Conservation (phyloP, 2,329 filamentous ascomycete species). For the Plenodomus tracheiphilus region DNA sequence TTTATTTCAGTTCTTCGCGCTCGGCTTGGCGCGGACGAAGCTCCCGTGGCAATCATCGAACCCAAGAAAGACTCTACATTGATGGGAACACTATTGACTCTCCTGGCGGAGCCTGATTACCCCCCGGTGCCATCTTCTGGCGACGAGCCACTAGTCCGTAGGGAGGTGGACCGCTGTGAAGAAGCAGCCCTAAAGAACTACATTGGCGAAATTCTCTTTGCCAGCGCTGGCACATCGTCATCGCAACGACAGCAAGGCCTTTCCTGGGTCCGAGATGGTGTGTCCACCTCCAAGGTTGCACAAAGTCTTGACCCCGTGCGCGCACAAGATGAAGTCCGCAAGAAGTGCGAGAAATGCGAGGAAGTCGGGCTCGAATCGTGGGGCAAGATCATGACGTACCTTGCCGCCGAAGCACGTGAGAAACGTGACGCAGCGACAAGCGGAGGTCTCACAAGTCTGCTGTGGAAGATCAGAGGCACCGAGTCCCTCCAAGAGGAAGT, state of each 20-base stretch:
- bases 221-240: conserved; percentile 55
- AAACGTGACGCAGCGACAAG: conserved; percentile 26
- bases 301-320: conserved; percentile 53
- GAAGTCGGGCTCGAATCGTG: conserved; percentile 78
- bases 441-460: conserved; percentile 21
- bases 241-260: conserved; percentile 64
- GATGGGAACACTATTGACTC: conserved; percentile 30
- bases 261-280: conserved; percentile 86
- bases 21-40: conserved; percentile 62
- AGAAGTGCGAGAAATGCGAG: conserved; percentile 76
- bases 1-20: conserved; percentile 83
- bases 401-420: conserved; percentile 56
- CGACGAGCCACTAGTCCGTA: conserved; percentile 66
- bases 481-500: conserved; percentile 32
- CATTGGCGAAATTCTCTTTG: conserved; percentile 90
- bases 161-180: conserved; percentile 70
- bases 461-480: conserved; percentile 34
- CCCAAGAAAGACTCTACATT: conserved; percentile 30
- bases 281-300: conserved; percentile 69
- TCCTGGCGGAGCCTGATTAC: conserved; percentile 61
- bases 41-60: conserved; percentile 23
- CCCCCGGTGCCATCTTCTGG: conserved; percentile 73
- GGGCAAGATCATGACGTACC: conserved; percentile 73
- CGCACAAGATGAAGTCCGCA: conserved; percentile 49
- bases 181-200: conserved; percentile 86